Percentiles rank a stretch among this genome's conserved stretches.
These are phyloP conservation scores for Limtongia smithiae DNA, from an alignment of 805 yeast genomes.

Conservation along the genomic window DNA sequence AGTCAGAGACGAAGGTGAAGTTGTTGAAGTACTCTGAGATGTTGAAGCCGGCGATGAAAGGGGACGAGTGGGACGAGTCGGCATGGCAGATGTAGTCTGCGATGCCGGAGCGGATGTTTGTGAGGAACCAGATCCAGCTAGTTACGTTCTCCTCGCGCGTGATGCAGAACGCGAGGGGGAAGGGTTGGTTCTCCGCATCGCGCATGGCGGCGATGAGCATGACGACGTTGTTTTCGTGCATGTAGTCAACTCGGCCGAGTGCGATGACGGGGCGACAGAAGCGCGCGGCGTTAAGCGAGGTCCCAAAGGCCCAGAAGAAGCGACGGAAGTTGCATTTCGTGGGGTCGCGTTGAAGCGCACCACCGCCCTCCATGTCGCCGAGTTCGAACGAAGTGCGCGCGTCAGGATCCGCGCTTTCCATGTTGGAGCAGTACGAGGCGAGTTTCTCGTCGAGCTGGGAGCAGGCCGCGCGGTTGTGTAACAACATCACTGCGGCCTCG, in stretches of 20 bases:
- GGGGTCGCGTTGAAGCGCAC: slow-evolving; percentile 11
- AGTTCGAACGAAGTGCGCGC: slow-evolving; percentile 15
- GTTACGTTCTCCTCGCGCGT: slow-evolving; percentile 4
- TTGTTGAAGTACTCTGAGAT: slow-evolving; percentile 7
- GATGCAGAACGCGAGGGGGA: slow-evolving; percentile 17
- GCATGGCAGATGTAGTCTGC: too few relatives aligned
- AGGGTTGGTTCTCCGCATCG: slow-evolving; percentile 18
- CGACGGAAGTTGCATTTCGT: slow-evolving; percentile 15
- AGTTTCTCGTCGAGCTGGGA: slow-evolving; percentile 12
- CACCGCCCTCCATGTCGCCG: slow-evolving; percentile 6
- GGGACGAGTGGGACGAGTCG: too few relatives aligned
- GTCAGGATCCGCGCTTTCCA: slow-evolving; percentile 11
- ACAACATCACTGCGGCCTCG: slow-evolving; percentile 12
- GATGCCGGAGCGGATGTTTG: too few relatives aligned
- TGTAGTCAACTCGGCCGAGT: slow-evolving; percentile 13
- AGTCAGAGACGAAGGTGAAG: slow-evolving; percentile 14
- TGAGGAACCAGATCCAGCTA: slow-evolving; percentile 17
- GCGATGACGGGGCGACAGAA: slow-evolving; percentile 16
- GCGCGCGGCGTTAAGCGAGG: slow-evolving; percentile 6
- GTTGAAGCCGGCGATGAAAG: not conserved
- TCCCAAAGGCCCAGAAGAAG: slow-evolving; percentile 20
- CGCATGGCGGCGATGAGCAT: slow-evolving; percentile 15
- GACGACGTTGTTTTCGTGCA: slow-evolving; percentile 10
- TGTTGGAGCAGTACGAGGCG: slow-evolving; percentile 4
- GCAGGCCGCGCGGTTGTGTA: slow-evolving; percentile 13